phyloP scores from a whole-genome alignment of 768 basidiomycete genomes.

The Coprinellus micaceus region DNA sequence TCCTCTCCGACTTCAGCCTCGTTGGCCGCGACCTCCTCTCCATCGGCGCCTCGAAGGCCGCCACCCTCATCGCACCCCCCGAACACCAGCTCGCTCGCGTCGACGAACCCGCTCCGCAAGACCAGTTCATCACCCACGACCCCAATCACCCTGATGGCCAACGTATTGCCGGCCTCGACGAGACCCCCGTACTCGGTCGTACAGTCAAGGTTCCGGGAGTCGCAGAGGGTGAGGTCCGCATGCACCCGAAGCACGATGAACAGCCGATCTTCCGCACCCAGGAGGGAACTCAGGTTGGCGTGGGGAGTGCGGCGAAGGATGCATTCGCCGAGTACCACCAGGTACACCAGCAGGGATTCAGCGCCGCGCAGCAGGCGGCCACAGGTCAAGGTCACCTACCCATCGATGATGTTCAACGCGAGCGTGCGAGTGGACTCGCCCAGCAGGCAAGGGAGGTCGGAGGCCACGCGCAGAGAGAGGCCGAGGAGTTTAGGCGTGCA shows the following conservation, averaged over 20 bases:
- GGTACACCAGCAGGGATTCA: not conserved
- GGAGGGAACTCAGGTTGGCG: slow-evolving; percentile 29
- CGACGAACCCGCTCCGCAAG: slow-evolving; percentile 65
- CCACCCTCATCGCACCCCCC: slow-evolving; percentile 62
- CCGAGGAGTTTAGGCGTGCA: not conserved
- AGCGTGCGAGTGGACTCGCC: slow-evolving; percentile 10
- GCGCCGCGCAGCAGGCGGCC: not conserved
- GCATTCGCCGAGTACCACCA: slow-evolving; percentile 4
- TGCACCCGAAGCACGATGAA: slow-evolving; percentile 51
- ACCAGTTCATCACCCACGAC: slow-evolving; percentile 67
- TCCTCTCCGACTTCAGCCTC: slow-evolving; percentile 71
- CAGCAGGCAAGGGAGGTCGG: slow-evolving; percentile 11
- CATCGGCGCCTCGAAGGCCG: slow-evolving; percentile 66
- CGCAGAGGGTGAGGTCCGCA: slow-evolving; percentile 22
- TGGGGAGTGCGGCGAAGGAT: slow-evolving; percentile 23
- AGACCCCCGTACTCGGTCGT: slow-evolving; percentile 30
- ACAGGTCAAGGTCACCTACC: slow-evolving; percentile 4
- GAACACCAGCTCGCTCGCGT: slow-evolving; percentile 59
- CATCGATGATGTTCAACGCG: slow-evolving; percentile 16
- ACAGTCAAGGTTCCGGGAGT: slow-evolving; percentile 31
- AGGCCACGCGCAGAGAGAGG: slow-evolving; percentile 6
- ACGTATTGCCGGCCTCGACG: slow-evolving; percentile 24
- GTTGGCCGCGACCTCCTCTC: slow-evolving; percentile 85
- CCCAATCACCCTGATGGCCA: no score
- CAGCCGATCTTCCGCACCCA: slow-evolving; percentile 13